phyloP scores from a whole-genome alignment of 176 grass and related monocot genomes.

The Olyra latifolia region DNA sequence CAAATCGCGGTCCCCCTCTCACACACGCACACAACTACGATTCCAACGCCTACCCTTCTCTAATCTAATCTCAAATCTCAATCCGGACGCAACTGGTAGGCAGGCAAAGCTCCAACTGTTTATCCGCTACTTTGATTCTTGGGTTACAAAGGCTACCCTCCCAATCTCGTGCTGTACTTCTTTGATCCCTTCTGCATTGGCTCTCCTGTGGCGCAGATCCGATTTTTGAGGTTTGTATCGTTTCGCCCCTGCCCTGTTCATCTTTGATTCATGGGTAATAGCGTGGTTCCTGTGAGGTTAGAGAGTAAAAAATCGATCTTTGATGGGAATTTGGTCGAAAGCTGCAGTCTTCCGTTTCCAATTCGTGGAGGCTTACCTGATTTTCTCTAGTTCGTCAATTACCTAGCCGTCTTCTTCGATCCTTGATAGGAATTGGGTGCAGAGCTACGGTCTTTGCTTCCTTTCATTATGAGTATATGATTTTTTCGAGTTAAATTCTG shows the following conservation, averaged over 20 bases:
- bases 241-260: not conserved
- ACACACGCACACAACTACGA: not conserved
- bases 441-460: not conserved
- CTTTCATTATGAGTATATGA: not conserved
- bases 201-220: not conserved
- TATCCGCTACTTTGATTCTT: not conserved
- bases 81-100: not conserved
- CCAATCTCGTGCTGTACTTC: not conserved
- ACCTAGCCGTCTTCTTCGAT: not conserved
- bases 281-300: not conserved
- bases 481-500: not conserved
- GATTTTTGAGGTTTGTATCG: not conserved
- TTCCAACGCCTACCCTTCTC: conserved; percentile 23
- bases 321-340: not conserved
- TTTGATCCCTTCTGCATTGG: not conserved
- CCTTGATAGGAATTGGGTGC: not conserved
- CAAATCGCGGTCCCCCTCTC: not conserved
- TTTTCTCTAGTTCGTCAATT: not conserved
- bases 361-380: not conserved
- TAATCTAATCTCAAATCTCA: not conserved
- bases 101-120: not conserved
- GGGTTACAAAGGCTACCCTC: not conserved
- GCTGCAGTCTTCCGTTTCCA: not conserved
- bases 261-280: not conserved
- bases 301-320: not conserved